Evolutionary conservation across 305 asterid genomes (phyloP).

Genomic region (Euphrasia arctica): DNA sequence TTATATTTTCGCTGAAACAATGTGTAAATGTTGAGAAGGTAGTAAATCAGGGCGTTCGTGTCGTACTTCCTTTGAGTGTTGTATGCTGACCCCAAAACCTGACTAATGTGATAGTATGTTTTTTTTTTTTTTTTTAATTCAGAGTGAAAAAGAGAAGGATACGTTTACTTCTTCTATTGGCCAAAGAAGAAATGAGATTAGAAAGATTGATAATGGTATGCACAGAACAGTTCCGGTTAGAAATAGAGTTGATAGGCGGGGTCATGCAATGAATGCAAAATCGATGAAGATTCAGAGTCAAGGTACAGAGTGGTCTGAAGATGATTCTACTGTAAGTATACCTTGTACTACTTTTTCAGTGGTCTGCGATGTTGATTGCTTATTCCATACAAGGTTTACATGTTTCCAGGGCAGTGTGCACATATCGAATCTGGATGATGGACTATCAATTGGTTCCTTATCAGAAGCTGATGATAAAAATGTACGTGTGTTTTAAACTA

Average conservation of each 20-base stretch:
- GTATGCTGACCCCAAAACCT: neutral
- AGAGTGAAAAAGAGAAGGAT: constrained; percentile 51
- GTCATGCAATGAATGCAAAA: constrained; percentile 35
- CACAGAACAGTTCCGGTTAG: constrained; percentile 34
- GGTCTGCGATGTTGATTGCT: constrained; percentile 17
- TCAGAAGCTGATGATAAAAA: constrained; percentile 88
- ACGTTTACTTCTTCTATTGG: constrained; percentile 19
- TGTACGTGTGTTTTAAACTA: constrained; percentile 27
- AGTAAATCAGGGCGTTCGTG: constrained; percentile 1
- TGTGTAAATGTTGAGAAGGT: neutral
- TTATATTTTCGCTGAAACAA: neutral
- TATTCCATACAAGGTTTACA: constrained; percentile 19
- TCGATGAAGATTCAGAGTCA: constrained; percentile 28
- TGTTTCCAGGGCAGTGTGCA: constrained; percentile 55
- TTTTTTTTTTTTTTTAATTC: constrained; percentile 22
- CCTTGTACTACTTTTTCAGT: constrained; percentile 16
- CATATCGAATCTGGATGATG: constrained; percentile 64
- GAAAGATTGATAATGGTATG: constrained; percentile 33
- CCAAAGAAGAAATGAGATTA: constrained; percentile 33
- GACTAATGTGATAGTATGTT: constrained; percentile 8
- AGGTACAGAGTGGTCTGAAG: constrained; percentile 65
- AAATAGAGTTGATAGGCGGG: constrained; percentile 32
- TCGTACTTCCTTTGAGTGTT: neutral
- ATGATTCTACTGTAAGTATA: constrained; percentile 73
- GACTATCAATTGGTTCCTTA: constrained; percentile 49